Evolutionary conservation across 306 rosid species (phyloP).

Genomic region (Pterocarpus macrocarpus): DNA sequence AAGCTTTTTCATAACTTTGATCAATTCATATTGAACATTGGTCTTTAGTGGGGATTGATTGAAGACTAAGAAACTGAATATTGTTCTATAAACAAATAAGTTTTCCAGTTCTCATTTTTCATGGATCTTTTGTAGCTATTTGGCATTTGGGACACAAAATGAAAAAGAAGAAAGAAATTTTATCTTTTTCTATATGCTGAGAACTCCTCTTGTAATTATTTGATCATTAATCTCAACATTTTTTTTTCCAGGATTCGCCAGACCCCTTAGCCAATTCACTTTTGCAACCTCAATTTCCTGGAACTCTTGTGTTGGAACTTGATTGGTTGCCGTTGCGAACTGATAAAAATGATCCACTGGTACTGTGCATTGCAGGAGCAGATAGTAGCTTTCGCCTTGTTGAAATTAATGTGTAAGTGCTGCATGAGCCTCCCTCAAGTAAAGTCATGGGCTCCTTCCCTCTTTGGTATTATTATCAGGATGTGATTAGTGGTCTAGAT

Average conservation of each 20-base stretch:
- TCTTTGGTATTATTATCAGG: conserved; percentile 17
- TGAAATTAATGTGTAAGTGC: conserved; percentile 76
- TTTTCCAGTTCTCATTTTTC: conserved; percentile 33
- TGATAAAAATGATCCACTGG: conserved; percentile 83
- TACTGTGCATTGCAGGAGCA: conserved; percentile 97
- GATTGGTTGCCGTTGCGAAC: conserved; percentile 97
- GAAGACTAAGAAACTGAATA: conserved; percentile 24
- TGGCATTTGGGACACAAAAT: conserved; percentile 3
- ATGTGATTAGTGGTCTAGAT: conserved; percentile 32
- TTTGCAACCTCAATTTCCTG: conserved; percentile 92
- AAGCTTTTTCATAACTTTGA: conserved; percentile 31
- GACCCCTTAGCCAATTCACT: conserved; percentile 95
- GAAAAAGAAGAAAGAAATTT: not conserved
- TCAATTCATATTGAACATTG: conserved; percentile 18
- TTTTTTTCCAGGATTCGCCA: conserved; percentile 77
- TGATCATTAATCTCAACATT: conserved; percentile 20
- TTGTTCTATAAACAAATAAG: conserved; percentile 39
- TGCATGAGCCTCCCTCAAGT: conserved; percentile 41
- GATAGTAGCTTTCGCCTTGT: conserved; percentile 96
- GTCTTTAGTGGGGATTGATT: conserved; percentile 33
- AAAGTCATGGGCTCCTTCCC: conserved; percentile 9
- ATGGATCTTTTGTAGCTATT: conserved; percentile 9
- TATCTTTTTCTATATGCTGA: conserved; percentile 4
- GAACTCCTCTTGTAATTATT: conserved; percentile 15
- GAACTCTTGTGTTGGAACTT: conserved; percentile 93